Conservation (phyloP, 768 basidiomycete genomes). For the Leccinellum albellum region DNA sequence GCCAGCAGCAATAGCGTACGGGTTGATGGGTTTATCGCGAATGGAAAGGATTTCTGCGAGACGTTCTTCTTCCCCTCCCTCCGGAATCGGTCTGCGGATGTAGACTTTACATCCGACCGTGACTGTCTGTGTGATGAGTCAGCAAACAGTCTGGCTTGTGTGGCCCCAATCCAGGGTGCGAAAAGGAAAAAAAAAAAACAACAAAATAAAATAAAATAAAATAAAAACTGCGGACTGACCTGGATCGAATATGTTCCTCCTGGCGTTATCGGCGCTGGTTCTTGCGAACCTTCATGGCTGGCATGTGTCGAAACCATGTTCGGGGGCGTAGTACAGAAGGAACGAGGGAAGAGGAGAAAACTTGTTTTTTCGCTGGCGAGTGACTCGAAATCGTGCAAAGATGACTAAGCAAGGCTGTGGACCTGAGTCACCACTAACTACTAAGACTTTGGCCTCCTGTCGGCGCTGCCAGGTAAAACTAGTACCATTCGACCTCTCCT, state of each 20-base stretch:
- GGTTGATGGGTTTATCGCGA: slow-evolving; percentile 74
- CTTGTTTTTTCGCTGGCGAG: slow-evolving; percentile 1
- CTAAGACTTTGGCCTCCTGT: not conserved
- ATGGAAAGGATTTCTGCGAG: slow-evolving; percentile 95
- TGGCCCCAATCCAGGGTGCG: slow-evolving; percentile 25
- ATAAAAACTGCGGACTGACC: slow-evolving; percentile 39
- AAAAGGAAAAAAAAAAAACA: slow-evolving; percentile 2
- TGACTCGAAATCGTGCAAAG: not conserved
- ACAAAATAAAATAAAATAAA: not conserved
- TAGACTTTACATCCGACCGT: slow-evolving; percentile 94
- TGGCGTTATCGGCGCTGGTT: slow-evolving; percentile 63
- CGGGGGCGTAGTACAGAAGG: not conserved
- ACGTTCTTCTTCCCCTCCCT: slow-evolving; percentile 80
- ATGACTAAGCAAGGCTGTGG: slow-evolving; percentile 22
- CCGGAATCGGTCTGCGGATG: slow-evolving; percentile 73
- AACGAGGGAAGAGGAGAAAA: slow-evolving; percentile 4
- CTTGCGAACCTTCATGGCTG: slow-evolving; percentile 33
- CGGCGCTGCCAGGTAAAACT: not conserved
- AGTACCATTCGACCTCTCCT: not conserved
- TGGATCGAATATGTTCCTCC: slow-evolving; percentile 77
- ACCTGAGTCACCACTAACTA: not conserved
- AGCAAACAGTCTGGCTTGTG: slow-evolving; percentile 21
- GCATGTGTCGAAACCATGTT: slow-evolving; percentile 30
- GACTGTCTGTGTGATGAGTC: slow-evolving; percentile 61
- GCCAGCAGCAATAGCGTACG: slow-evolving; percentile 35